Percentiles rank a stretch among this genome's conserved stretches.
Conservation (phyloP, 2,329 filamentous ascomycete species). For the Alternaria gaisen region DNA sequence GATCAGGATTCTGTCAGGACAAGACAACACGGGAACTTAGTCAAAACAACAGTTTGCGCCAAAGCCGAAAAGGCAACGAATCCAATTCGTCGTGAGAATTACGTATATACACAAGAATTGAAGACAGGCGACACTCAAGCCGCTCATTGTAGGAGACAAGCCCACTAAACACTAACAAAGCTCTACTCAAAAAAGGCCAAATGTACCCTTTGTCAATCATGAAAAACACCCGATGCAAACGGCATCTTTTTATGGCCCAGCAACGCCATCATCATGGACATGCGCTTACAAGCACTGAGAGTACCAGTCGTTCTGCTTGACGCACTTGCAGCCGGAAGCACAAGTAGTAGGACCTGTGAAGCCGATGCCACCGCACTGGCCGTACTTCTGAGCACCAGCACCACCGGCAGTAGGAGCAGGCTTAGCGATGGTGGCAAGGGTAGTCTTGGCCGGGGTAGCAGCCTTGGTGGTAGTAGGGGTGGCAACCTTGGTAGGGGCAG, state of each 20-base stretch:
- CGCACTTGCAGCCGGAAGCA: slow-evolving; percentile 52
- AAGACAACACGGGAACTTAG: background rate
- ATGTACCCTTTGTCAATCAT: background rate
- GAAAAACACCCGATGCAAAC: slow-evolving; percentile 4
- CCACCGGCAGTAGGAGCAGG: slow-evolving; percentile 25
- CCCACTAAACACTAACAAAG: slow-evolving; percentile 19
- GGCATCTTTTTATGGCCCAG: background rate
- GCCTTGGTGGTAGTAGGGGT: slow-evolving; percentile 13
- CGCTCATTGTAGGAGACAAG: slow-evolving; percentile 14
- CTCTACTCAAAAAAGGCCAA: background rate
- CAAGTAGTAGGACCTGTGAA: slow-evolving; percentile 55
- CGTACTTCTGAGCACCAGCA: slow-evolving; percentile 45
- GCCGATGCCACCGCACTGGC: slow-evolving; percentile 58
- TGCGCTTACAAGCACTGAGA: slow-evolving; percentile 53
- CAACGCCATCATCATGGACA: background rate
- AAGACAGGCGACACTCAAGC: slow-evolving; percentile 17
- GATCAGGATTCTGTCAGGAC: too few species aligned
- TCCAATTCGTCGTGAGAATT: slow-evolving; percentile 9
- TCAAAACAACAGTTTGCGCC: background rate
- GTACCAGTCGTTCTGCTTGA: slow-evolving; percentile 56
- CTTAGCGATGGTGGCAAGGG: slow-evolving; percentile 33
- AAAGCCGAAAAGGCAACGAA: slow-evolving; percentile 14
- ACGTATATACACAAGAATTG: slow-evolving; percentile 32
- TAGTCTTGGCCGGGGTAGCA: slow-evolving; percentile 26
- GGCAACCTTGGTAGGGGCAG: slow-evolving; percentile 9